phyloP scores from a whole-genome alignment of 2,329 filamentous ascomycete species.

The Gnomoniopsis smithogilvyi region DNA sequence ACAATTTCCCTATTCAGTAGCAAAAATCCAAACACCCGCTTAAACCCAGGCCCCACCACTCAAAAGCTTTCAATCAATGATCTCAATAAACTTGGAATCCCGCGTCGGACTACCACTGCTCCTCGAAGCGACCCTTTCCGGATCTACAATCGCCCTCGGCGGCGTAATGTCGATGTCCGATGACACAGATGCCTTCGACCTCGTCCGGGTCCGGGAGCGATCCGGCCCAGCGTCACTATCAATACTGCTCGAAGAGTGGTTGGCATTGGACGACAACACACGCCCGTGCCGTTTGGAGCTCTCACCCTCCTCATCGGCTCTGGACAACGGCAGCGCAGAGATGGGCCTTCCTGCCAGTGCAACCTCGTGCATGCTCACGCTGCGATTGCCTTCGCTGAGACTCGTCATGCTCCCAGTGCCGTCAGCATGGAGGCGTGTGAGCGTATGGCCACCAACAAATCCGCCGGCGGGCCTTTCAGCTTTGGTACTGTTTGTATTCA shows the following conservation, averaged over 20 bases:
- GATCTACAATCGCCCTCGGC: slow-evolving; percentile 23
- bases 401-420: slow-evolving; percentile 32
- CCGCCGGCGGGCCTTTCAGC: slow-evolving; percentile 13
- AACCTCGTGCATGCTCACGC: slow-evolving; percentile 30
- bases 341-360: slow-evolving; percentile 25
- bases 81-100: slow-evolving; percentile 50
- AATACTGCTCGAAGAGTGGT: no score
- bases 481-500: background rate
- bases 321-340: slow-evolving; percentile 24
- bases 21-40: background rate
- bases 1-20: background rate
- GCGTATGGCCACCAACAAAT: slow-evolving; percentile 42
- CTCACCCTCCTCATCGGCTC: slow-evolving; percentile 16
- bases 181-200: background rate
- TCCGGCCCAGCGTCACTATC: background rate
- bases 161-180: slow-evolving; percentile 12
- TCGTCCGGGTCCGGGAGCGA: background rate
- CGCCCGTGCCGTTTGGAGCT: slow-evolving; percentile 1
- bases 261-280: background rate
- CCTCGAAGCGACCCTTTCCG: slow-evolving; percentile 15
- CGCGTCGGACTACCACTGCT: slow-evolving; percentile 39
- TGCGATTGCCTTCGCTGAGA: slow-evolving; percentile 18
- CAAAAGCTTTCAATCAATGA: slow-evolving; percentile 31
- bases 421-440: slow-evolving; percentile 22
- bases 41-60: background rate